Evolutionary conservation across 2,329 filamentous ascomycete genomes (phyloP), one percentile per base, ranked within the genome.

Genomic region (Clathrospora elynae): DNA sequence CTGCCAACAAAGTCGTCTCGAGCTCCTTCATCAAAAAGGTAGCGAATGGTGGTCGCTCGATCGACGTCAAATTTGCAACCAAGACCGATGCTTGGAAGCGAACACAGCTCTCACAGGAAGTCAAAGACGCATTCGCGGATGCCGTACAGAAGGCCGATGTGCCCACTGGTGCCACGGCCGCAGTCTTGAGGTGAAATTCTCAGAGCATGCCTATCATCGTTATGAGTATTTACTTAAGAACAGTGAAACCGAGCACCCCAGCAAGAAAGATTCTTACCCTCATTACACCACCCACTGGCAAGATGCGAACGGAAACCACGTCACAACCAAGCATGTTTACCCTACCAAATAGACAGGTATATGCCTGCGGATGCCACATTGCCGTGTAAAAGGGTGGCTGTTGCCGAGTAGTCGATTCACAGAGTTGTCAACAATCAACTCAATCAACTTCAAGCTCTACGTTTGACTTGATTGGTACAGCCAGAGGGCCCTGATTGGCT

Each of bases 261-360:
- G 38, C 38, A 12, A 29, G 20, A 42, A 24, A 13, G 38, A 42
- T 29, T 19, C 12, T 18, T 28, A 42, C 22, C 23, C 30, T 42
- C 38, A 42, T 17, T 42, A 28, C 38, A 42, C 38, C 22, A 42
- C 38, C 19, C 23, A 18, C 30, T 42, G 25, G 22, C 5, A 42
- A 35, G 31, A 42, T 35, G 32, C 38, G 16, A 35, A 42, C 7
- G 38, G 38, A 7, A 35, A 42, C 30, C 38, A 42, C 20, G 28
- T 42, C 24, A 35, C 16, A 41, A 24, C 16, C 37, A 41, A 31
- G 14, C 28, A 39, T 31, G 28, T 31, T 31, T 31, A 31, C 16
- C 6, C 28, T 31, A 26, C 24, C 24, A 26, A 26, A 10, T 46
- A 42, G 24, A 44, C 35, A 26, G 24, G 24, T 26, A 26, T 26